Base-by-base conservation (phyloP, 805 yeast genomes). In the Wickerhamiella qilinensis region DNA sequence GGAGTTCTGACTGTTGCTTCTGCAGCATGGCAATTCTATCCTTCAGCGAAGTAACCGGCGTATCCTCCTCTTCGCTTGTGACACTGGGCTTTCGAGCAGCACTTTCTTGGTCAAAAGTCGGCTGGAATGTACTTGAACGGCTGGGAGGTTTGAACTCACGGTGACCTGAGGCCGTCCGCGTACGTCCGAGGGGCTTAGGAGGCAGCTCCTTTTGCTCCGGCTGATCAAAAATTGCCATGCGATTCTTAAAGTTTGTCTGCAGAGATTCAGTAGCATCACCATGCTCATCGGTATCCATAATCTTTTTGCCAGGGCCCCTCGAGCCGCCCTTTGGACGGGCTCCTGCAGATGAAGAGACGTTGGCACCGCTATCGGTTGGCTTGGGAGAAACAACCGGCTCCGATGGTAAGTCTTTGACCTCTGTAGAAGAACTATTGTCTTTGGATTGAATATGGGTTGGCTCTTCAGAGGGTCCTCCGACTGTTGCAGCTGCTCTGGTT, bases 11-110 rank as follows among this genome's bases (percentile, higher is more conserved):
- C 53, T 83, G 94, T 42, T 76, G 75, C 51, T 82, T 72, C 55
- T 86, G 94, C 37, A 88, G 64, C 51, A 82, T 51, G 4, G 84
- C 83, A 53, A 88, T 84, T 46, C 97, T 69, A 49, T 91, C 96
- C 53, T 79, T 79, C 49, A 88, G 63, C 41, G 93, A 77, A 63
- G 85, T 59, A 47, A 80, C 75, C 7, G 94, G 94, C 25, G 68
- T 71, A 24, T 68, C 77, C 21, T 65, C 71, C 41, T 70, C 72
- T 18, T 46, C 51, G 17, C 42, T 50, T 1, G 31, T 27, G 19
- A 37, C 45, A 14, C 24, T n/a, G 25, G 36, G 44, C 39, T 36
- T 17, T 33, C 53, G 22, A 22, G 20, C n/a, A 27, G 35, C 20
- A 19, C 31, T n/a, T 29, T n/a, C 20, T 33, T 39, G 35, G 38